These are phyloP conservation scores for Glycine latifolia DNA, from an alignment of 306 rosid species.

Conservation along the genomic window DNA sequence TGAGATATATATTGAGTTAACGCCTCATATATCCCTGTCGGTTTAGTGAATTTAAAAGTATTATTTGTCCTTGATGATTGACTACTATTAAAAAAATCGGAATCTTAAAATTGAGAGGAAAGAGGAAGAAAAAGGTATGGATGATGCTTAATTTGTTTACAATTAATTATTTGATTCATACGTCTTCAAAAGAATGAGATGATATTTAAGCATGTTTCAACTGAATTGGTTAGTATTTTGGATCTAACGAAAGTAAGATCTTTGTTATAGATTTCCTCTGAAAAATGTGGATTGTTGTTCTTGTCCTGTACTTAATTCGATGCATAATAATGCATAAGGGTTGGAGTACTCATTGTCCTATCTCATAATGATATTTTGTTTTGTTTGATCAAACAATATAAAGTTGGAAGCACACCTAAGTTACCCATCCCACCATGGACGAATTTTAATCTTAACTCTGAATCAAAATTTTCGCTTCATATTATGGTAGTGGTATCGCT, in stretches of 20 bases:
- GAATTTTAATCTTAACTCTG: neutral
- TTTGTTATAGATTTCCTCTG: neutral
- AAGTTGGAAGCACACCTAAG: neutral
- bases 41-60: neutral
- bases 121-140: neutral
- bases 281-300: slow-evolving; percentile 1
- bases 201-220: neutral
- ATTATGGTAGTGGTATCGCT: neutral
- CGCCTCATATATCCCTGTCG: too few relatives aligned
- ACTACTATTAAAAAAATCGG: too few relatives aligned
- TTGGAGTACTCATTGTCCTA: neutral
- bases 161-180: neutral
- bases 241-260: neutral
- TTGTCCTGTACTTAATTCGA: slow-evolving; percentile 5
- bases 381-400: neutral
- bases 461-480: neutral
- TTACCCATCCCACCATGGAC: neutral
- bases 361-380: slow-evolving; percentile 2
- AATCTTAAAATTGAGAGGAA: neutral
- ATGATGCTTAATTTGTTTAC: neutral
- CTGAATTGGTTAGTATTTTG: neutral
- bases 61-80: neutral
- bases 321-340: neutral
- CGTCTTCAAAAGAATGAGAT: neutral
- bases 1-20: neutral